A percentile compares a stretch with the other conserved stretches of the same genome.
Conservation (phyloP, 768 basidiomycete genomes). For the Mycena crocata region DNA sequence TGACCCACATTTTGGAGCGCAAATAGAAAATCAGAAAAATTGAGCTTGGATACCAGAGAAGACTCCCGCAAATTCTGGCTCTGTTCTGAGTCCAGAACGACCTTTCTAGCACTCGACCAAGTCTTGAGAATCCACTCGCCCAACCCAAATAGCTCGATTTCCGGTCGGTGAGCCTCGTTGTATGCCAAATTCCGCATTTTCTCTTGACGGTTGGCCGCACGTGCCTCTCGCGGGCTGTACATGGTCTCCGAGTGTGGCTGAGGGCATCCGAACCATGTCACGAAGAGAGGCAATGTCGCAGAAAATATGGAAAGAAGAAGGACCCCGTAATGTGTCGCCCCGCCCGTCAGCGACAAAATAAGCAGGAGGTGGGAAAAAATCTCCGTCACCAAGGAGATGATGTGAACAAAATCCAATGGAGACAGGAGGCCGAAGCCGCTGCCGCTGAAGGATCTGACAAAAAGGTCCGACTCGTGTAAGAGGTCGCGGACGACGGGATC, state of each 20-base stretch:
- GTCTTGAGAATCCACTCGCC: slow-evolving; percentile 86
- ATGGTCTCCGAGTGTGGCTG: slow-evolving; percentile 55
- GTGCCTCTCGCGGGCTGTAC: slow-evolving; percentile 67
- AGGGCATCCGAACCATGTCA: slow-evolving; percentile 61
- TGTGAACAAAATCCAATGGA: slow-evolving; percentile 81
- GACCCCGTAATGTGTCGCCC: slow-evolving; percentile 64
- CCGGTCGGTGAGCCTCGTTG: slow-evolving; percentile 81
- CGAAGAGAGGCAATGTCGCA: slow-evolving; percentile 67
- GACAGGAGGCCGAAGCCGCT: slow-evolving; percentile 84
- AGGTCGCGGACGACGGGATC: slow-evolving; percentile 81
- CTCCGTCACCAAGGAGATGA: slow-evolving; percentile 78
- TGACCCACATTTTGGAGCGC: slow-evolving; percentile 78
- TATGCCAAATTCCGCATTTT: slow-evolving; percentile 80
- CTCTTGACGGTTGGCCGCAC: slow-evolving; percentile 77
- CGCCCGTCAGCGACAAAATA: slow-evolving; percentile 71
- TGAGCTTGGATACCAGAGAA: slow-evolving; percentile 66
- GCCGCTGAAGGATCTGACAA: slow-evolving; percentile 84
- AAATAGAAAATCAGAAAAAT: slow-evolving; percentile 71
- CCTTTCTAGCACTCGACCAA: slow-evolving; percentile 76
- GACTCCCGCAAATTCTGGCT: slow-evolving; percentile 54
- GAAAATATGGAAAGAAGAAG: slow-evolving; percentile 73
- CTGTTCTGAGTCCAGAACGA: slow-evolving; percentile 69
- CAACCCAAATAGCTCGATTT: slow-evolving; percentile 85
- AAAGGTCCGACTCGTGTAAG: slow-evolving; percentile 88
- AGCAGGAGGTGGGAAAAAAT: slow-evolving; percentile 78